Conservation (phyloP, 768 basidiomycete genomes). For the Leccinum barrowsii region DNA sequence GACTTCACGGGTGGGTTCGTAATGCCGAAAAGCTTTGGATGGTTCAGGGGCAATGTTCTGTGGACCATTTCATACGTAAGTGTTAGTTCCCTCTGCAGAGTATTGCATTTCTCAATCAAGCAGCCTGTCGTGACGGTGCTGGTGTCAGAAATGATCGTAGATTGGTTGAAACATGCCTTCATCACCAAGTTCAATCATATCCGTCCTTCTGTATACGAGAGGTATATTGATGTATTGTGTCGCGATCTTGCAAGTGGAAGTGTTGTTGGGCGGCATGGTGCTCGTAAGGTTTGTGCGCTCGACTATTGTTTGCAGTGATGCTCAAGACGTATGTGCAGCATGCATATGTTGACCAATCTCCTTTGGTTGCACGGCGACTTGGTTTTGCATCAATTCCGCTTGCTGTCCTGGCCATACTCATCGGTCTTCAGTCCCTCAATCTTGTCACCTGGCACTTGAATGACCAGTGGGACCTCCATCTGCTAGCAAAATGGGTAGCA, state of each 20-base stretch:
- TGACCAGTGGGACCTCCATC: slow-evolving; percentile 40
- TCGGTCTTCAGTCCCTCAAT: slow-evolving; percentile 68
- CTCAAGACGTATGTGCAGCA: slow-evolving; percentile 46
- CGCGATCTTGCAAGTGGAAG: slow-evolving; percentile 85
- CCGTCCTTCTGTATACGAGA: slow-evolving; percentile 89
- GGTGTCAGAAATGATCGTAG: slow-evolving; percentile 88
- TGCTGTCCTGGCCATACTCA: slow-evolving; percentile 75
- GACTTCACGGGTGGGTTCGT: slow-evolving; percentile 67
- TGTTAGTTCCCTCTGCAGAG: slow-evolving; percentile 7
- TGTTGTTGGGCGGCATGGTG: slow-evolving; percentile 60
- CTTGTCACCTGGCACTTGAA: slow-evolving; percentile 47
- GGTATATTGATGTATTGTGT: slow-evolving; percentile 93
- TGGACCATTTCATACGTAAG: slow-evolving; percentile 90
- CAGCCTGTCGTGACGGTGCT: slow-evolving; percentile 92
- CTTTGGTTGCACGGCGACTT: slow-evolving; percentile 86
- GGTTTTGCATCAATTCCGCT: slow-evolving; percentile 93
- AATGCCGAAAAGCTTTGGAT: slow-evolving; percentile 80
- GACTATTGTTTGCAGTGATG: neutral
- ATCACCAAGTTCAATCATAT: slow-evolving; percentile 99
- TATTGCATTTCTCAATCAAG: neutral
- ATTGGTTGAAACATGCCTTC: slow-evolving; percentile 99
- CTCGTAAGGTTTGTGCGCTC: slow-evolving; percentile 55
- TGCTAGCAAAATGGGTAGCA: slow-evolving; percentile 56
- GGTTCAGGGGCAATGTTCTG: slow-evolving; percentile 72
- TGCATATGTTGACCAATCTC: slow-evolving; percentile 92